Conservation (phyloP, 2,329 filamentous ascomycete species). For the Pestalotiopsis sp. region DNA sequence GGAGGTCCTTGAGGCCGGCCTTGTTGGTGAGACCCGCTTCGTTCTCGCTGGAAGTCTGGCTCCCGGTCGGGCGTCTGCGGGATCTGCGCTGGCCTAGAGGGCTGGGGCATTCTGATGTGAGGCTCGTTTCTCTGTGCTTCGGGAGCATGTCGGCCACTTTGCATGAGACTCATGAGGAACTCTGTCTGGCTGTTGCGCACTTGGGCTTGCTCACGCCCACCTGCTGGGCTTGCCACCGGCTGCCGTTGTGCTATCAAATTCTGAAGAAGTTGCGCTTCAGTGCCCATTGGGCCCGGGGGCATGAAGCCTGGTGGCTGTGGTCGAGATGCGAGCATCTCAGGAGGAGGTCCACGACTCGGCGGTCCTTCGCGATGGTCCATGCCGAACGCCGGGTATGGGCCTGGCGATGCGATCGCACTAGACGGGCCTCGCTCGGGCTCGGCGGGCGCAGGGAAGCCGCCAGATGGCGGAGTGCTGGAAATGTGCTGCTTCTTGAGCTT, state of each 20-base stretch:
- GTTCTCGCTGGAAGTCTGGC: conserved; percentile 45
- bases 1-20: conserved; percentile 40
- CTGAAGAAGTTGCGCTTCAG: conserved; percentile 60
- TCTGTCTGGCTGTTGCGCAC: conserved; percentile 66
- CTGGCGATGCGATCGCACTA: conserved; percentile 47
- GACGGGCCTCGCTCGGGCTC: conserved; percentile 34
- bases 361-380: conserved; percentile 44
- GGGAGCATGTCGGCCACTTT: conserved; percentile 48
- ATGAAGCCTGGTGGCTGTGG: conserved; percentile 49
- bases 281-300: conserved; percentile 40
- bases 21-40: conserved; percentile 35
- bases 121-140: conserved; percentile 56
- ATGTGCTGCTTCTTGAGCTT: conserved; percentile 70
- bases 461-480: conserved; percentile 45
- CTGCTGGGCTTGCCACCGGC: conserved; percentile 26
- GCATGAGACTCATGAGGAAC: conserved; percentile 85
- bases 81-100: conserved; percentile 50
- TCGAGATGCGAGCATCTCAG: conserved; percentile 56
- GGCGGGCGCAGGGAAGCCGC: conserved; percentile 28
- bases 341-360: conserved; percentile 41
- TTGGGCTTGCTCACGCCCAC: conserved; percentile 45
- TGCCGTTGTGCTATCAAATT: conserved; percentile 63
- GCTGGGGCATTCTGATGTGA: conserved; percentile 54
- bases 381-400: conserved; percentile 48
- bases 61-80: conserved; percentile 51